A percentile compares a stretch with the other conserved stretches of the same genome.
Conservation (phyloP, 2,329 filamentous ascomycete species). For the Aspergillus sp. region DNA sequence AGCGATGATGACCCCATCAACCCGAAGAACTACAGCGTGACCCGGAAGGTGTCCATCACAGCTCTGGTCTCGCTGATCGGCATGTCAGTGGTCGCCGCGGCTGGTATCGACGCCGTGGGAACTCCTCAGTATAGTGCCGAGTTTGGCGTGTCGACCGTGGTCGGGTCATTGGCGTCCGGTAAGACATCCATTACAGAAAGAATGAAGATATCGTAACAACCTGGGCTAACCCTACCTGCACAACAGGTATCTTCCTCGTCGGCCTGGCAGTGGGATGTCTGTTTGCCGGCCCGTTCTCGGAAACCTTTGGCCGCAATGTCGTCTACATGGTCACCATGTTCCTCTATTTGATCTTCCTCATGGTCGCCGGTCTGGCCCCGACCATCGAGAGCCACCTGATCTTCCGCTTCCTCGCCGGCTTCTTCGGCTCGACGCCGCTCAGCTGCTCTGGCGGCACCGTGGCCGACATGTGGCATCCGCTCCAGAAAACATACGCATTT, state of each 20-base stretch:
- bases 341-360: constrained; percentile 41
- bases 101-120: constrained; percentile 44
- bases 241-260: constrained; percentile 22
- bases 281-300: constrained; percentile 41
- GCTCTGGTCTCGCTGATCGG: constrained; percentile 41
- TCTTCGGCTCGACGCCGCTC: constrained; percentile 38
- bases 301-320: constrained; percentile 40
- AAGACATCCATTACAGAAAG: background rate
- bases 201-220: background rate
- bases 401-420: constrained; percentile 43
- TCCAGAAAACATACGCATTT: constrained; percentile 42
- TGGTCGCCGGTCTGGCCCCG: constrained; percentile 39
- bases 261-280: constrained; percentile 42
- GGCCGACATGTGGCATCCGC: constrained; percentile 37
- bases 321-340: constrained; percentile 40
- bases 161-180: constrained; percentile 42
- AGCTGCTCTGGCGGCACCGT: constrained; percentile 39
- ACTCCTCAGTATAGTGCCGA: constrained; percentile 36
- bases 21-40: constrained; percentile 27
- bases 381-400: constrained; percentile 40
- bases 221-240: background rate
- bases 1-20: constrained; percentile 26
- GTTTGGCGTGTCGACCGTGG: constrained; percentile 42
- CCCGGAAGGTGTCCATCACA: constrained; percentile 28
- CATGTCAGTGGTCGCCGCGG: constrained; percentile 42